Evolutionary conservation across 2,329 filamentous ascomycete genomes (phyloP), one percentile per base, ranked within the genome.

Genomic region (Aspergillus brasiliensis): DNA sequence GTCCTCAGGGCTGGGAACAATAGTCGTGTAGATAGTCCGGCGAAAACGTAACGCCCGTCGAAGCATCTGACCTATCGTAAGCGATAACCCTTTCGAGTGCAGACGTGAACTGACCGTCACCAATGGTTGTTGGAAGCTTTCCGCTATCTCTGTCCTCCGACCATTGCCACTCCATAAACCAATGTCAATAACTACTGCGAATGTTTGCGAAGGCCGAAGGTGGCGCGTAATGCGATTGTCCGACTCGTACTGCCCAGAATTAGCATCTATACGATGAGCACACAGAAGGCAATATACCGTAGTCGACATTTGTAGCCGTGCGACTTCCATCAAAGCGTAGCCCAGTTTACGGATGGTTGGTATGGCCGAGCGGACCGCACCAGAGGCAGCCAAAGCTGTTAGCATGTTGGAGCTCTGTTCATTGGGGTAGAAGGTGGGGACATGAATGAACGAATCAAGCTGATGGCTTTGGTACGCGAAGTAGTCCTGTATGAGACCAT

Each of bases 91-190:
- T 19, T 3, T 37, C 15, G 11, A 13, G 40, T 52, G 13, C 5
- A 25, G n/a, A 10, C 17, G 13, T 15, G 23, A 31, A 67, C 65
- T 54, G 49, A 77, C 75, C 3, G 83, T 85, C 17, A 85, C 70
- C 2, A 84, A 66, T 2, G 83, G 81, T 62, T 84, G 82, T 40
- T 81, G 74, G 65, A 85, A 85, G 55, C 84, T 85, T 67, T 86
- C 84, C 0, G 84, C 79, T 34, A 86, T 81, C 64, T 87, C 84
- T 72, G 85, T 86, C 65, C 85, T 83, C 25, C 84, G 79, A 62
- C 82, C 83, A 57, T 85, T 83, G 3, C 84, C 84, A 63, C 82
- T 84, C 84, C 84, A 87, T 49, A 86, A 73, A 1, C 83, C 84
- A 31, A 85, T 78, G 58, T 84, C 80, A 2, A 86, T 74, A 46